phyloP scores from a whole-genome alignment of 176 grass and related monocot genomes.

The Sorghum bicolor region Sorghum_bicolor_NCBIv3 NC_012870.2:66356501-66357000 shows the following conservation, averaged over 20 bases:
- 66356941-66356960: not conserved
- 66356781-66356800: not conserved
- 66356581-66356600: not conserved
- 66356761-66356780: not conserved
- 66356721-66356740: not conserved
- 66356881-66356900: not conserved
- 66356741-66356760: not conserved
- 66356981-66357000: not conserved
- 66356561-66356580: too few relatives aligned
- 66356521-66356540: conserved; percentile 8
- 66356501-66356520: not conserved
- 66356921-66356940: not conserved
- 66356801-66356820: not conserved
- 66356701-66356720: not conserved
- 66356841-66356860: not conserved
- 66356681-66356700: not conserved
- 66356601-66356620: not conserved
- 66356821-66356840: not conserved
- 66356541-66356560: not conserved
- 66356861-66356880: not conserved
- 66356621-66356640: conserved; percentile 9
- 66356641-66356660: not conserved
- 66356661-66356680: not conserved
- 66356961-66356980: not conserved
- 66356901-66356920: not conserved